Evolutionary conservation across 176 grass and related monocot species (phyloP).

Genomic region (Puccinellia tenuiflora): DNA sequence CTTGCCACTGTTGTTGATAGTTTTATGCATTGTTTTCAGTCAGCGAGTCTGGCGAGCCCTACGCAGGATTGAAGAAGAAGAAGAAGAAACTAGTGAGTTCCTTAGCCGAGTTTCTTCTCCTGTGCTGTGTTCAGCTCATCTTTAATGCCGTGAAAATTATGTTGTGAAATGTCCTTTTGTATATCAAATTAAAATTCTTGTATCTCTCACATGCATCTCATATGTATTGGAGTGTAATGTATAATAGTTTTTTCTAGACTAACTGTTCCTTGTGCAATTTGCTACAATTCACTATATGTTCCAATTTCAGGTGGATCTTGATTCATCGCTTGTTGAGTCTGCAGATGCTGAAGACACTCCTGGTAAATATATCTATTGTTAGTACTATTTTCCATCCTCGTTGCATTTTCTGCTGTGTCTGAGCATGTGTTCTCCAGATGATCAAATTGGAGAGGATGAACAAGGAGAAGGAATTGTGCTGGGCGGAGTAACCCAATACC

Average conservation of each 20-base stretch:
- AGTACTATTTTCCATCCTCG: background rate
- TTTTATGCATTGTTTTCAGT: constrained; percentile 37
- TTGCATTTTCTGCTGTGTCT: background rate
- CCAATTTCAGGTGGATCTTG: constrained; percentile 52
- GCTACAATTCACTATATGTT: background rate
- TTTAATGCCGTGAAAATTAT: background rate
- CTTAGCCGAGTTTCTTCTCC: background rate
- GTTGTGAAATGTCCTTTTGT: background rate
- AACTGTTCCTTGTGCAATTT: background rate
- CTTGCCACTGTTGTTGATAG: background rate
- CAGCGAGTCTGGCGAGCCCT: constrained; percentile 46
- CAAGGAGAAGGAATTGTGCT: constrained; percentile 75
- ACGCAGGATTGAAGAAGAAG: constrained; percentile 89
- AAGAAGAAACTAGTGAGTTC: constrained; percentile 90
- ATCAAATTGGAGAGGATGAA: constrained; percentile 76
- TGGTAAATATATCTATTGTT: constrained; percentile 21
- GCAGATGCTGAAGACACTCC: constrained; percentile 30
- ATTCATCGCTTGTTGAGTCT: constrained; percentile 38
- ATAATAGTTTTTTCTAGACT: background rate
- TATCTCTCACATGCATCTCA: background rate
- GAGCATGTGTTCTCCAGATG: constrained; percentile 38
- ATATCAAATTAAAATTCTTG: background rate
- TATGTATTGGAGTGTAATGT: background rate
- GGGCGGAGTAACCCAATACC: constrained; percentile 37
- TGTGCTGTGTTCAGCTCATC: background rate